Percentiles rank a stretch among this genome's conserved stretches.
Conservation (phyloP, 495 filamentous ascomycete genomes). For the Penicillium arizonense region DNA sequence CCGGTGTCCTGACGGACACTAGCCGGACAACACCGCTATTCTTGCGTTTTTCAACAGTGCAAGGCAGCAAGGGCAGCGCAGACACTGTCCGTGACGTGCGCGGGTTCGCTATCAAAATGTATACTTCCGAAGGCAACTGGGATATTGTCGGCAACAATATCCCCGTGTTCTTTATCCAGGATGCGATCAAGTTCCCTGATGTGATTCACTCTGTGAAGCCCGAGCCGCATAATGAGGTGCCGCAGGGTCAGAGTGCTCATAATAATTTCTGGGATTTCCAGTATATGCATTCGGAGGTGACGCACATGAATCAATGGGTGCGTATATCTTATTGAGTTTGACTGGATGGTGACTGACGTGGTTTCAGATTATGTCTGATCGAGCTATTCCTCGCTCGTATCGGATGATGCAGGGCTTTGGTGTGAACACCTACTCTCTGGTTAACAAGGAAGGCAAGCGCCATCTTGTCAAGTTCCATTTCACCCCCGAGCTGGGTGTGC, state of each 20-base stretch:
- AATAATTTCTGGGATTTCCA: constrained; percentile 63
- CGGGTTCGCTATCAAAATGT: constrained; percentile 79
- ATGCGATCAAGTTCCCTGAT: constrained; percentile 72
- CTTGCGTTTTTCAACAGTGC: constrained; percentile 79
- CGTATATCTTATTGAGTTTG: constrained; percentile 23
- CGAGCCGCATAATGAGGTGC: constrained; percentile 74
- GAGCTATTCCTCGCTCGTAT: constrained; percentile 74
- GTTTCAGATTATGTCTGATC: constrained; percentile 66
- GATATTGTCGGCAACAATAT: constrained; percentile 81
- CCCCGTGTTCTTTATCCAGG: constrained; percentile 74
- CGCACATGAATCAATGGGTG: constrained; percentile 84
- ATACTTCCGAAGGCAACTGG: constrained; percentile 53
- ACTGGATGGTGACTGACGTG: constrained; percentile 1
- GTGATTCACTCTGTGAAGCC: constrained; percentile 77
- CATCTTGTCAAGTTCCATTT: constrained; percentile 83
- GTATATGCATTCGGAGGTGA: constrained; percentile 63
- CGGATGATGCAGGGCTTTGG: constrained; percentile 94
- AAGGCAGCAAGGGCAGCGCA: constrained; percentile 72
- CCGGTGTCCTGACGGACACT: constrained; percentile 77
- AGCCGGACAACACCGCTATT: constrained; percentile 77
- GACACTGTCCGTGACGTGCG: constrained; percentile 82
- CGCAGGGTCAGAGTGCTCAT: constrained; percentile 59
- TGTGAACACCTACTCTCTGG: constrained; percentile 77
- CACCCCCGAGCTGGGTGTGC: constrained; percentile 74
- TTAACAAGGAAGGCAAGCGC: constrained; percentile 68